Evolutionary conservation across 2,329 filamentous ascomycete species (phyloP), one percentile per base, ranked within the genome.

Genomic region (Sporothrix phasma): DNA sequence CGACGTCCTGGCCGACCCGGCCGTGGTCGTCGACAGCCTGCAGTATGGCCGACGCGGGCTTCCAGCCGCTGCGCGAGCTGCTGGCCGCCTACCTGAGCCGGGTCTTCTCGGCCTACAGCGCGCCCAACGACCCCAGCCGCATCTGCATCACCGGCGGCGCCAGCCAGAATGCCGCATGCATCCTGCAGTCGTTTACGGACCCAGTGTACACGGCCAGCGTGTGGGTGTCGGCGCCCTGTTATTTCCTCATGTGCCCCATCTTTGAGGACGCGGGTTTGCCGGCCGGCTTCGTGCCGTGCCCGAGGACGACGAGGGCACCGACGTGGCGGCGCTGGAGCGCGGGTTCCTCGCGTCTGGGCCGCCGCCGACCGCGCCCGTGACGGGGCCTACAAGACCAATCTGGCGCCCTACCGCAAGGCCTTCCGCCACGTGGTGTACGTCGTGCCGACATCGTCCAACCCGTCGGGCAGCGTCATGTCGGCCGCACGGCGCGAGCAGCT

Each of bases 361-460:
- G 7, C n/a, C 31, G 15, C 15, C 22, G n/a, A n/a, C n/a, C n/a
- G n/a, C 53, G 22, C 8, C 17, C 0, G n/a, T 29, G 24, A 17
- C 31, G 13, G 17, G 3, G 11, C 31, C 17, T 56, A 59, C 61
- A 67, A 68, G 56, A 29, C 51, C 19, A 64, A 65, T n/a, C 73
- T 78, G 0, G 79, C 82, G 19, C 78, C 83, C 24, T 81, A 84
- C 75, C 82, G 85, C 45, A 96, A 96, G 71, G 83, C 90, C 63
- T 97, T 96, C 77, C 87, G 86, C 63, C 89, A 97, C 72, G 74
- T 97, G 69, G 88, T 99, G 69, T 97, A 97, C 73, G 84, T 85
- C 37, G 92, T 96, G 15, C 90, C 94, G 0, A 91, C 91, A 0
- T 95, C 92, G 73, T 86, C 90, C 58, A 97, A 97, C 72, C 94